A percentile compares a stretch with the other conserved stretches of the same genome.
Evolutionary conservation across 78 protist species (phyloP).

Genomic region (Chrysochromulina tobinii): DNA sequence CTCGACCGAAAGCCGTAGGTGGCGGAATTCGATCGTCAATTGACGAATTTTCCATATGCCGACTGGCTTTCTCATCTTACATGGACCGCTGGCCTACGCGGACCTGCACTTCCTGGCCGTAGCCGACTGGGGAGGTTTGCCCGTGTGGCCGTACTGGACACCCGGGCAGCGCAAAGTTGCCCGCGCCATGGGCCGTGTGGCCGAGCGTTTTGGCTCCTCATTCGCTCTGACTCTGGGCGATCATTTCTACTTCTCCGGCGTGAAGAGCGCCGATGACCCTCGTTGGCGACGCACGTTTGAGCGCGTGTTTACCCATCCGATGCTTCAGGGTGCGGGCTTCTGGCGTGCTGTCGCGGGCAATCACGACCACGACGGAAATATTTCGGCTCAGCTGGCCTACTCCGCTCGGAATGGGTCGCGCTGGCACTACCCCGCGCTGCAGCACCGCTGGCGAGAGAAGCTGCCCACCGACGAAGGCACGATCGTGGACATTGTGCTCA

Average conservation of each 20-base stretch:
- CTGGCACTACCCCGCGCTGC: neutral
- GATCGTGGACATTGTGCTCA: neutral
- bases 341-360: neutral
- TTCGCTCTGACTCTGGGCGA: neutral
- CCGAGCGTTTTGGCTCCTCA: neutral
- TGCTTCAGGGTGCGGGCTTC: neutral
- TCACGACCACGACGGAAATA: neutral
- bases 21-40: no score
- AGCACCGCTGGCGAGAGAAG: neutral
- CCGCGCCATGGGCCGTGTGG: neutral
- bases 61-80: no score
- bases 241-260: neutral
- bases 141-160: neutral
- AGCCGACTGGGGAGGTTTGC: neutral
- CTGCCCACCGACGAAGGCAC: neutral
- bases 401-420: neutral
- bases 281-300: neutral
- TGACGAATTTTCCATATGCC: no score
- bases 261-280: neutral
- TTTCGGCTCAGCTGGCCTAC: neutral
- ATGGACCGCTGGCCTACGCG: no score
- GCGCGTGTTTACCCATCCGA: neutral
- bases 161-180: neutral
- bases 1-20: no score
- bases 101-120: neutral